These are phyloP conservation scores for Kodamaea arcana DNA, from an alignment of 1,139 yeast species.

Conservation along the genomic window DNA sequence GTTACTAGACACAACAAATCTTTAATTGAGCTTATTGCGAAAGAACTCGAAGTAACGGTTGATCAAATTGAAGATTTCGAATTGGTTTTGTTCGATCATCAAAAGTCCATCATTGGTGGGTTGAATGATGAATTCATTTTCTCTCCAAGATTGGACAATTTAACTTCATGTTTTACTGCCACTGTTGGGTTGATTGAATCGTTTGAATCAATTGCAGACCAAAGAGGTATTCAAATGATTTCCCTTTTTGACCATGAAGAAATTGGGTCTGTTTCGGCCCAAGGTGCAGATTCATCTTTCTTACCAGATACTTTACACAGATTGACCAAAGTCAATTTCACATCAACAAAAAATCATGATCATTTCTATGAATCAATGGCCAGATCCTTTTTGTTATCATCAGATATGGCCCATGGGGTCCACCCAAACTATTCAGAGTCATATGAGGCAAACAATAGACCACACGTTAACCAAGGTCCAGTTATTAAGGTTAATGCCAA, in stretches of 20 bases:
- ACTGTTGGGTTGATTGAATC: constrained; percentile 66
- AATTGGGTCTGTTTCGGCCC: constrained; percentile 88
- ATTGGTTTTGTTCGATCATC: constrained; percentile 81
- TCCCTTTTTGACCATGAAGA: constrained; percentile 94
- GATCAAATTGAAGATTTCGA: constrained; percentile 83
- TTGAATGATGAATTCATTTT: constrained; percentile 85
- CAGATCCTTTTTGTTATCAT: constrained; percentile 82
- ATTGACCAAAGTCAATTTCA: constrained; percentile 44
- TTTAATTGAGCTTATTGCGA: constrained; percentile 64
- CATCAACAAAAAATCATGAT: constrained; percentile 11
- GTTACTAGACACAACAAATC: constrained; percentile 74
- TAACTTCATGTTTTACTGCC: constrained; percentile 82
- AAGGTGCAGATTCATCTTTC: constrained; percentile 93
- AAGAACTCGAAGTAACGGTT: constrained; percentile 48
- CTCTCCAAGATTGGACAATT: constrained; percentile 90
- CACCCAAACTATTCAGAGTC: constrained; percentile 83
- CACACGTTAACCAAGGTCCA: constrained; percentile 83
- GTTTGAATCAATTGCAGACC: constrained; percentile 34
- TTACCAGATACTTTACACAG: constrained; percentile 74
- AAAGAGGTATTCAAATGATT: constrained; percentile 61
- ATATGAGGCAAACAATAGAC: constrained; percentile 77
- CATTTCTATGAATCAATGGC: constrained; percentile 63
- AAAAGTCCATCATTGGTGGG: constrained; percentile 81
- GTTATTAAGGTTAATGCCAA: constrained; percentile 92
- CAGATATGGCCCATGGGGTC: constrained; percentile 96